Percentiles rank a stretch among this genome's conserved stretches.
These are phyloP conservation scores for Balansia obtecta DNA, from an alignment of 2,329 filamentous ascomycete species.

Conservation along the genomic window DNA sequence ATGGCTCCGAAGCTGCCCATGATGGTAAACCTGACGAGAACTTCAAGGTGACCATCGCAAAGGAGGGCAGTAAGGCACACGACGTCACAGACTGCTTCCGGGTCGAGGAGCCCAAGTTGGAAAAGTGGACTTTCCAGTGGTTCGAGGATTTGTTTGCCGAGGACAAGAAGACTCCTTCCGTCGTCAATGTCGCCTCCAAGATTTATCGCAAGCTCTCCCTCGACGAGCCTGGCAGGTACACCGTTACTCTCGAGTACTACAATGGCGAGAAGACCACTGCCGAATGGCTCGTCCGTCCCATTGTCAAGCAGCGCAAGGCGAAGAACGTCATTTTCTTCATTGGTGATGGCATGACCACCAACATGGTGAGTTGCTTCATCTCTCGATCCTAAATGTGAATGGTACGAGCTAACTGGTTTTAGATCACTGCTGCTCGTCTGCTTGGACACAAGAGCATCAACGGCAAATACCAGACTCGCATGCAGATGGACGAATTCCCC, in stretches of 20 bases:
- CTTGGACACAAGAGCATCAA: slow-evolving; percentile 76
- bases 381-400: slow-evolving; percentile 6
- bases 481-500: slow-evolving; percentile 74
- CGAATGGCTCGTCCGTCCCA: slow-evolving; percentile 63
- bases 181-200: slow-evolving; percentile 73
- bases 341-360: slow-evolving; percentile 61
- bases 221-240: slow-evolving; percentile 69
- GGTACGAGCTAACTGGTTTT: background rate
- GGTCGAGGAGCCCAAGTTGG: slow-evolving; percentile 56
- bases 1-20: slow-evolving; percentile 68
- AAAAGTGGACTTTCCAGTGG: slow-evolving; percentile 77
- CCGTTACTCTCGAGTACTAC: slow-evolving; percentile 65
- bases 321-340: slow-evolving; percentile 85
- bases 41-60: slow-evolving; percentile 64
- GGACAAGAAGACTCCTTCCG: slow-evolving; percentile 53
- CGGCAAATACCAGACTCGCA: slow-evolving; percentile 64
- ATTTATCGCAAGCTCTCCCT: slow-evolving; percentile 64
- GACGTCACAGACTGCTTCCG: slow-evolving; percentile 55
- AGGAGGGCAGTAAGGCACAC: slow-evolving; percentile 42
- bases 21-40: slow-evolving; percentile 56
- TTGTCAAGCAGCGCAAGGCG: slow-evolving; percentile 57
- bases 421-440: slow-evolving; percentile 65
- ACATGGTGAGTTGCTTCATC: slow-evolving; percentile 40
- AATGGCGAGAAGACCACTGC: slow-evolving; percentile 58
- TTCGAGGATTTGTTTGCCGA: slow-evolving; percentile 73